Percentiles rank a stretch among this genome's conserved stretches.
Conservation (phyloP, 78 protist genomes). For the Chrysochromulina parva region DNA sequence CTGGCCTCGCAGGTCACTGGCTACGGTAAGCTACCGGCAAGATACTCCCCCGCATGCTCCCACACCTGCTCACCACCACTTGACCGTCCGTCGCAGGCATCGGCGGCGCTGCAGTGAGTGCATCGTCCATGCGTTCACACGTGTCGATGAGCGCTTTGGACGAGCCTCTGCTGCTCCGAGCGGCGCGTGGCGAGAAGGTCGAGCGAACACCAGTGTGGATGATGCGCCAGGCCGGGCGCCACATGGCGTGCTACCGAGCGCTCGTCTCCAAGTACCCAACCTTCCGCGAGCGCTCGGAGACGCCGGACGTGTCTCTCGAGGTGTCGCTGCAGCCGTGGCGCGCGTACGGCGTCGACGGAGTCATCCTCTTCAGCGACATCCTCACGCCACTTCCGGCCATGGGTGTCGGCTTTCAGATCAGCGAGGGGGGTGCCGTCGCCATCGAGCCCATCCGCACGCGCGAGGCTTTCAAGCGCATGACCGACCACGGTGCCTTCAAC, state of each 20-base stretch:
- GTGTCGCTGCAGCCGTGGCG: conserved; percentile 28
- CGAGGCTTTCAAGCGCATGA: neutral
- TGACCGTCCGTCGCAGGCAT: no score
- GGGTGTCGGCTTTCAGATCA: conserved; percentile 38
- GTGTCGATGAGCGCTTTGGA: neutral
- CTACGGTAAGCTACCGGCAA: no score
- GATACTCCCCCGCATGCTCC: no score
- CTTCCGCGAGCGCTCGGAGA: conserved; percentile 53
- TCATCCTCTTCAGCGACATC: conserved; percentile 47
- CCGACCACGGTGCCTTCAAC: neutral
- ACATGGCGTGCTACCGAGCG: conserved; percentile 57
- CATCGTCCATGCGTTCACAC: no score
- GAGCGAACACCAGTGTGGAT: conserved; percentile 90
- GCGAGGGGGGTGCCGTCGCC: neutral
- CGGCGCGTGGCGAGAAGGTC: conserved; percentile 73
- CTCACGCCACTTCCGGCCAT: conserved; percentile 55
- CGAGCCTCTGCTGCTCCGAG: conserved; percentile 40
- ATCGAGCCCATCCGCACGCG: conserved; percentile 34
- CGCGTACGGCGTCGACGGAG: conserved; percentile 28
- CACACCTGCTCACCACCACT: no score
- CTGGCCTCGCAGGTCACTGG: no score
- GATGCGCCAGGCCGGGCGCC: conserved; percentile 97
- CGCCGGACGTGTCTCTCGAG: neutral
- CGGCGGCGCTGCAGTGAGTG: no score
- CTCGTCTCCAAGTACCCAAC: conserved; percentile 36